Conservation (phyloP, 202 grass and related monocot species). For the Brachypodium distachyon region DNA sequence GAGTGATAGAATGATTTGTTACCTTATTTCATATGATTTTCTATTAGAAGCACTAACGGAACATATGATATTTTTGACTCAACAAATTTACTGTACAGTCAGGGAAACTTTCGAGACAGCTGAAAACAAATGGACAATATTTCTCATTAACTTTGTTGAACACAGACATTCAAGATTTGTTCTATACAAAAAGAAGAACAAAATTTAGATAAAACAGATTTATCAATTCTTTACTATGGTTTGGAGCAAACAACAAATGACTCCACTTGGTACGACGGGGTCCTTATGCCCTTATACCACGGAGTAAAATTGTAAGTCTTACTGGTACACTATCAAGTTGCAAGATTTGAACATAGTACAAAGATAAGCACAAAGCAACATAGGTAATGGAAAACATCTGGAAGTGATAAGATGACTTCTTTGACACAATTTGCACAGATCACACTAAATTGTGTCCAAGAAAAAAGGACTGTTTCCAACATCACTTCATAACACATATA, state of each 20-base stretch:
- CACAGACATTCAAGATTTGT: background rate
- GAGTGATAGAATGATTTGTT: background rate
- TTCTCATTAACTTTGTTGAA: background rate
- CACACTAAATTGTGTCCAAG: background rate
- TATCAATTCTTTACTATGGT: background rate
- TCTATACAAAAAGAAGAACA: background rate
- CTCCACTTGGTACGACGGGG: background rate
- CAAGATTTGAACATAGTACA: background rate
- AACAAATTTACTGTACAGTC: background rate
- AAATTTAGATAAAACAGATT: background rate
- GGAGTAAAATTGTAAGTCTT: background rate
- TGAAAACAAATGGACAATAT: background rate
- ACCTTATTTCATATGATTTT: background rate
- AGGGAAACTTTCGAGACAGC: background rate
- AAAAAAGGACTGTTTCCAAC: constrained; percentile 1
- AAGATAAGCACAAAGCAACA: background rate
- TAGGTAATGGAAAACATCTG: background rate
- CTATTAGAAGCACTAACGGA: background rate
- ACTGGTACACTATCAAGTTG: background rate
- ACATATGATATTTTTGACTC: background rate
- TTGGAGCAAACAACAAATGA: background rate
- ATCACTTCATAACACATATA: constrained; percentile 1
- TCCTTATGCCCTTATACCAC: background rate
- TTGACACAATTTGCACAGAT: background rate
- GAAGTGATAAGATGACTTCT: background rate